A percentile compares a stretch with the other conserved stretches of the same genome.
These are phyloP conservation scores for Gastrodia elata DNA, from an alignment of 106 monocot genomes.

Conservation along the genomic window DNA sequence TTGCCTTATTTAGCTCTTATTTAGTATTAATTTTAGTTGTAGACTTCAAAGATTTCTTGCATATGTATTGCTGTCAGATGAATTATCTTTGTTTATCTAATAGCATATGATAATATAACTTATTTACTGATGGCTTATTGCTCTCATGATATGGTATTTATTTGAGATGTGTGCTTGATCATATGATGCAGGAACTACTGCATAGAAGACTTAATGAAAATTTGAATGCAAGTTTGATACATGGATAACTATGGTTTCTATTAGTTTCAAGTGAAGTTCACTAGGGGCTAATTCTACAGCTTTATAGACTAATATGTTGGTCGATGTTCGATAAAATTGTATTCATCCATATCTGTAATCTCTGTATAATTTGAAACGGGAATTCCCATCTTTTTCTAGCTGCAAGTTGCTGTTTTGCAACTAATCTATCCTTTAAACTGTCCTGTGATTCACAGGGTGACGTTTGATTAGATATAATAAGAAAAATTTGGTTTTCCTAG, in stretches of 20 bases:
- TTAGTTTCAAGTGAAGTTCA: background rate
- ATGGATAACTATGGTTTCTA: background rate
- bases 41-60: background rate
- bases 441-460: no score
- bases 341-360: background rate
- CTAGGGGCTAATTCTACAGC: background rate
- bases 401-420: no score
- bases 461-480: no score
- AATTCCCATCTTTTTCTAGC: no score
- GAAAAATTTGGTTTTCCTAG: no score
- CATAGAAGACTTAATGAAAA: background rate
- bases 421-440: no score
- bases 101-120: background rate
- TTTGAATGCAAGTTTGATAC: background rate
- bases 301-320: background rate
- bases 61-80: background rate
- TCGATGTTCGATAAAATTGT: background rate
- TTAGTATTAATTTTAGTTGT: no score
- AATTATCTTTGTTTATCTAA: background rate
- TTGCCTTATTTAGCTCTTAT: no score
- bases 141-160: background rate
- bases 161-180: background rate
- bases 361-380: no score
- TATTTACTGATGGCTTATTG: no score
- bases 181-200: background rate